Evolutionary conservation across 495 filamentous ascomycete species (phyloP).

Genomic region (Penicillium cinerascens): DNA sequence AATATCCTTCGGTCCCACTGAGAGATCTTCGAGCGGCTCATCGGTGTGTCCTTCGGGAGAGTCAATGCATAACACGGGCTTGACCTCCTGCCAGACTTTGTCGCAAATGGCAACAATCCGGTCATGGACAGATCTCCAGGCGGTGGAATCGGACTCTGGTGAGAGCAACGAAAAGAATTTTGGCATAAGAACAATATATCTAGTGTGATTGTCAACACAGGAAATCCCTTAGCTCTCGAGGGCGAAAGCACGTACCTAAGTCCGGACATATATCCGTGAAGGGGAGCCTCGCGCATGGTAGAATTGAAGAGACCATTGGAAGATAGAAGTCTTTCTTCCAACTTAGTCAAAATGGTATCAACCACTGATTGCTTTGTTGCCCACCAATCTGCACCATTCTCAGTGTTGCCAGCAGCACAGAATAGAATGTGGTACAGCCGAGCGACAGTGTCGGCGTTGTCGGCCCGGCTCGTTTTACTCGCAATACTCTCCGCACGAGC

Average conservation of each 20-base stretch:
- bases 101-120: slow-evolving; percentile 56
- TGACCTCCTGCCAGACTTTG: slow-evolving; percentile 70
- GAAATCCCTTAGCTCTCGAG: background rate
- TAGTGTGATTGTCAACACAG: slow-evolving; percentile 12
- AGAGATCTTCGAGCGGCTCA: slow-evolving; percentile 64
- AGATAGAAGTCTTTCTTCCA: slow-evolving; percentile 56
- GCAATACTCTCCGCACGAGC: slow-evolving; percentile 48
- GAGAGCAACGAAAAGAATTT: slow-evolving; percentile 36
- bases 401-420: slow-evolving; percentile 29
- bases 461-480: slow-evolving; percentile 72
- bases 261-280: slow-evolving; percentile 68
- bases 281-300: slow-evolving; percentile 59
- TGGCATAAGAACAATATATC: slow-evolving; percentile 41
- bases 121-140: slow-evolving; percentile 47
- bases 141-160: slow-evolving; percentile 5
- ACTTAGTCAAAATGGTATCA: slow-evolving; percentile 38
- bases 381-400: slow-evolving; percentile 29
- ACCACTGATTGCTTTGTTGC: slow-evolving; percentile 41
- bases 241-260: slow-evolving; percentile 45
- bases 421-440: slow-evolving; percentile 54
- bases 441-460: slow-evolving; percentile 82
- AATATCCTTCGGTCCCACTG: slow-evolving; percentile 73
- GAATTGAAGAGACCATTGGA: slow-evolving; percentile 55
- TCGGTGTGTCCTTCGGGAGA: slow-evolving; percentile 86
- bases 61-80: slow-evolving; percentile 77